Base-by-base conservation (phyloP, 139 green algal genomes). In the Choricystis sp. region DNA sequence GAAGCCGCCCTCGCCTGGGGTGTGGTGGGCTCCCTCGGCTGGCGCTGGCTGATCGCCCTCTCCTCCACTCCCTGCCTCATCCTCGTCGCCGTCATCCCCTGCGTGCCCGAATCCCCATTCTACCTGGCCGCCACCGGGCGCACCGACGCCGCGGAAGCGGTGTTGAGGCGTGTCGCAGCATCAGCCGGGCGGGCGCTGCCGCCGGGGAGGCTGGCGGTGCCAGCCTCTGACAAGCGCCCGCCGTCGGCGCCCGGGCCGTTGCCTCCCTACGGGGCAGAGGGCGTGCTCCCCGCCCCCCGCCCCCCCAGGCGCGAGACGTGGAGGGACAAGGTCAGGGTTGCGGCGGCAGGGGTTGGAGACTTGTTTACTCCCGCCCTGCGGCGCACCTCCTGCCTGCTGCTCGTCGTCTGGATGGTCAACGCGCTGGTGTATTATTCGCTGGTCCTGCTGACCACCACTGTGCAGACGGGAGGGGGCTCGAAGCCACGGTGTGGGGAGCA, bases 71-170 rank as follows among this genome's bases (percentile, higher is more conserved):
- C 82, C 0, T 61, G 82, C 5, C 29, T 72, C 23, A 20, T 69
- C 29, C 61, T 92, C 49, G 56, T 90, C 55, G 21, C 79, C 1
- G 67, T 85, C 14, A 83, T 79, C 72, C 77, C 80, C 1, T 63
- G 77, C n/a, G 56, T 94, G n/a, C 81, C 86, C 1, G 86, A 94
- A 69, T 83, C 71, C 0, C 82, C 86, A 1, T 69, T 79, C 48
- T 94, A 68, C 64, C 69, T 93, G 68, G 63, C 65, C 16, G 40
- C 60, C 4, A 65, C 75, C 14, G 74, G 74, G 2, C 55, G 67
- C 3, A 57, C 62, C 16, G 63, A 31, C 0, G 77, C 72, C 29
- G 83, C 82, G 4, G 58, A 83, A 28, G 56, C 63, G 16, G 75
- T 86, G 31, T 68, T 90, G 29, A 40, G 56, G 2, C 59, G 59